Evolutionary conservation across 1,284 basidiomycete species (phyloP).

Genomic region (Ustilago vetiveriae): DNA sequence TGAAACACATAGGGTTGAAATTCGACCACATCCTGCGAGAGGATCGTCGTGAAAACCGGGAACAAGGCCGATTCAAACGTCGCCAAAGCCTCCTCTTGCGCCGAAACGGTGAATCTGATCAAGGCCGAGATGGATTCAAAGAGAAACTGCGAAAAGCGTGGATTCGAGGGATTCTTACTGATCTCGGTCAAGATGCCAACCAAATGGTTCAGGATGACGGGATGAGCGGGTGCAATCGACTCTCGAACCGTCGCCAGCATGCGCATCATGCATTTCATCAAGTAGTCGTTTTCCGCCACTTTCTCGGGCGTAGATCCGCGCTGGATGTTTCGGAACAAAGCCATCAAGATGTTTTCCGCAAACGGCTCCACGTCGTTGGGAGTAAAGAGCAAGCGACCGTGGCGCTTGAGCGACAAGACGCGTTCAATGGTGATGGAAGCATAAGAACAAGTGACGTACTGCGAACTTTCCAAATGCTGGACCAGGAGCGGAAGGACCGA

Average conservation of each 20-base stretch:
- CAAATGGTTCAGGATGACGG: slow-evolving; percentile 78
- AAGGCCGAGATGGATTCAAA: slow-evolving; percentile 94
- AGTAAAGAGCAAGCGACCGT: slow-evolving; percentile 73
- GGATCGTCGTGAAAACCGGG: slow-evolving; percentile 84
- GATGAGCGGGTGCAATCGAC: slow-evolving; percentile 76
- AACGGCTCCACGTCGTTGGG: slow-evolving; percentile 86
- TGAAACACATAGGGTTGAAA: slow-evolving; percentile 98
- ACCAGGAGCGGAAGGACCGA: slow-evolving; percentile 88
- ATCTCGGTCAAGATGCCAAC: slow-evolving; percentile 85
- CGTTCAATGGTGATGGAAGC: slow-evolving; percentile 69
- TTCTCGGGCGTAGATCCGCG: slow-evolving; percentile 86
- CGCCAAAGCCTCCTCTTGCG: slow-evolving; percentile 73
- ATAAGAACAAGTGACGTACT: slow-evolving; percentile 69
- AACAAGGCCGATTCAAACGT: slow-evolving; percentile 81
- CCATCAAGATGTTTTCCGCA: slow-evolving; percentile 79
- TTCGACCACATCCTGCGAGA: slow-evolving; percentile 92
- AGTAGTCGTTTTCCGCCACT: slow-evolving; percentile 95
- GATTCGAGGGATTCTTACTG: slow-evolving; percentile 95
- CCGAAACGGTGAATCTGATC: slow-evolving; percentile 80
- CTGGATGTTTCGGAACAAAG: slow-evolving; percentile 83
- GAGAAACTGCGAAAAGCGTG: slow-evolving; percentile 94
- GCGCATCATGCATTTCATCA: slow-evolving; percentile 98
- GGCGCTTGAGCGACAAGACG: slow-evolving; percentile 80
- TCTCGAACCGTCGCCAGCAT: slow-evolving; percentile 89
- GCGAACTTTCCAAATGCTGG: slow-evolving; percentile 75